Evolutionary conservation across 179 eudicot species (phyloP).

Genomic region (Drosera spatulata): DNA sequence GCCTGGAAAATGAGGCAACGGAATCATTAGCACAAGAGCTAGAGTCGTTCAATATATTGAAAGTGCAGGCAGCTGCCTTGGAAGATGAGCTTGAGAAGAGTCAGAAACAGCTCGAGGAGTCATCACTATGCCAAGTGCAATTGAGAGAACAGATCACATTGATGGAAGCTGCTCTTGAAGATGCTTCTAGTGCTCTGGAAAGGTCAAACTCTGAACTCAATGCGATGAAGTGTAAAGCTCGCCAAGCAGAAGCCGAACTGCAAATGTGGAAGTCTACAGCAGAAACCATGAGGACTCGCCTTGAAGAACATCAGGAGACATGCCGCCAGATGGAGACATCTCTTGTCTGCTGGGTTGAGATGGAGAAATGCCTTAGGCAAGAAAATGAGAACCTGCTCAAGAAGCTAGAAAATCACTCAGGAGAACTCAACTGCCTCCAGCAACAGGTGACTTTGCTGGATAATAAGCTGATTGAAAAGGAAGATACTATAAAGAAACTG

Average conservation of each 20-base stretch:
- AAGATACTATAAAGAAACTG: constrained; percentile 10
- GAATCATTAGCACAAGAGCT: constrained; percentile 34
- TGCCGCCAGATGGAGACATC: constrained; percentile 23
- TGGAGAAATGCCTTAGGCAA: constrained; percentile 18
- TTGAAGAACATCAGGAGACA: constrained; percentile 37
- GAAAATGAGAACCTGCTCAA: constrained; percentile 24
- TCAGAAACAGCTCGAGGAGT: constrained; percentile 41
- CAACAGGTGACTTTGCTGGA: constrained; percentile 22
- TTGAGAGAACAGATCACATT: constrained; percentile 39
- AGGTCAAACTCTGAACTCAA: constrained; percentile 42
- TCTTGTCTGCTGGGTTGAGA: constrained; percentile 20
- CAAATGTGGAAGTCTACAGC: constrained; percentile 32
- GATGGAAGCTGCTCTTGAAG: constrained; percentile 34
- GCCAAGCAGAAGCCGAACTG: constrained; percentile 42
- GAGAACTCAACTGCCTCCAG: constrained; percentile 20
- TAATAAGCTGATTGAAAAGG: constrained; percentile 15
- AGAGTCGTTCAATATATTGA: constrained; percentile 24
- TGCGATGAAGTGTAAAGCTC: constrained; percentile 33
- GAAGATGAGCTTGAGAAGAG: constrained; percentile 38
- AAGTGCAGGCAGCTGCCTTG: constrained; percentile 27
- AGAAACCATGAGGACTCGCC: constrained; percentile 32
- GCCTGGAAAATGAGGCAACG: constrained; percentile 34
- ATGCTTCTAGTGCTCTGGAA: constrained; percentile 32
- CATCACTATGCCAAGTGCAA: constrained; percentile 23
- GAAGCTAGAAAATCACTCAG: constrained; percentile 25